phyloP scores from a whole-genome alignment of 75 land plant species.

The Isoetes taiwanensis region DNA sequence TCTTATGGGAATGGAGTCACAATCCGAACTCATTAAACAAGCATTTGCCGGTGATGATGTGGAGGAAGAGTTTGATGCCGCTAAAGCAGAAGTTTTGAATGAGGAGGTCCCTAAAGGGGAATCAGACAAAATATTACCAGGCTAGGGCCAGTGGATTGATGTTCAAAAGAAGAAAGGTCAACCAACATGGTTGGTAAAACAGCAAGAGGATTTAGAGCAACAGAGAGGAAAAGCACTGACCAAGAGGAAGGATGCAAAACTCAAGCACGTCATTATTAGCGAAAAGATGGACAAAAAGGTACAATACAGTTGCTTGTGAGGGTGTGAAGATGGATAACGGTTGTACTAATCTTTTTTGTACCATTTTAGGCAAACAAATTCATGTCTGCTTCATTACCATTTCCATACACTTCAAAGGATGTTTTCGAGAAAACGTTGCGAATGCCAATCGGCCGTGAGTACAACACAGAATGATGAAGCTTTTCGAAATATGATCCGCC shows the following conservation, averaged over 20 bases:
- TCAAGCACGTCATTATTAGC: constrained; percentile 70
- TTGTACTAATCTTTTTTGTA: too few relatives aligned
- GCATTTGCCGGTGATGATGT: constrained; percentile 99
- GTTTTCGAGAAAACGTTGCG: constrained; percentile 62
- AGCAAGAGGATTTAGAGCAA: constrained; percentile 48
- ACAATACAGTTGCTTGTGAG: too few relatives aligned
- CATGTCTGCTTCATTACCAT: constrained; percentile 31
- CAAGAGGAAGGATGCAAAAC: constrained; percentile 69
- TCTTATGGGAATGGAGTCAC: constrained; percentile 50
- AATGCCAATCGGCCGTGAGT: constrained; percentile 93
- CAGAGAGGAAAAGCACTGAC: constrained; percentile 51
- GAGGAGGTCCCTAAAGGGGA: constrained; percentile 74
- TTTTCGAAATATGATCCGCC: constrained; percentile 59
- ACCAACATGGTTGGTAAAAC: constrained; percentile 56
- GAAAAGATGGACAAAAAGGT: constrained; percentile 83
- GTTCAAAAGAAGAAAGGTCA: constrained; percentile 58
- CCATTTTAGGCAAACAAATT: constrained; percentile 84
- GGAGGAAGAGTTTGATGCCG: constrained; percentile 70
- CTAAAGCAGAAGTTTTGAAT: constrained; percentile 43
- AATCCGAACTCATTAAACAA: constrained; percentile 54
- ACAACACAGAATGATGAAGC: constrained; percentile 53
- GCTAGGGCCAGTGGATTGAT: constrained; percentile 95
- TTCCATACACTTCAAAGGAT: constrained; percentile 41
- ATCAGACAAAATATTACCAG: constrained; percentile 46
- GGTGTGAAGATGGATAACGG: too few relatives aligned